Evolutionary conservation across 352 stramenopile genomes (phyloP).

Genomic region (Aphanomyces euteiches): DNA sequence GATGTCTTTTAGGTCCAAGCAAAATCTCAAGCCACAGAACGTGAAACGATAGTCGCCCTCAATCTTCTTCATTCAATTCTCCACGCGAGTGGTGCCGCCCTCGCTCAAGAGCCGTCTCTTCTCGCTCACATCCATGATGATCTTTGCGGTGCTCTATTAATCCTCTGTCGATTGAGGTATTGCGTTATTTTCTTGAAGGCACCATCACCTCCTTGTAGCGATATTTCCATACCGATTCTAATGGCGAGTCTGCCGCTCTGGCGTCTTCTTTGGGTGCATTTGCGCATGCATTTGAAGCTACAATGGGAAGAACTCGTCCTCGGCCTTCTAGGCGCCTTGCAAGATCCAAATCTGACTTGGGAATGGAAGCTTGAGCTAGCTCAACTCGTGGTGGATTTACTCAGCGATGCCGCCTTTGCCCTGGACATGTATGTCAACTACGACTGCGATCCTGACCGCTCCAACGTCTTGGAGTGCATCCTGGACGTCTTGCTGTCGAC

Average conservation of each 20-base stretch:
- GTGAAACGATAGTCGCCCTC: constrained; percentile 71
- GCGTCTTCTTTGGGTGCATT: constrained; percentile 69
- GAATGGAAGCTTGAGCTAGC: constrained; percentile 56
- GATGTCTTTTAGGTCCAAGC: constrained; percentile 12
- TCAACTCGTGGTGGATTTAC: constrained; percentile 95
- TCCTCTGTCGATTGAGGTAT: constrained; percentile 67
- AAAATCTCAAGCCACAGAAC: constrained; percentile 30
- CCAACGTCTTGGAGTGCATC: constrained; percentile 95
- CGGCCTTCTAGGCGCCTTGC: constrained; percentile 58
- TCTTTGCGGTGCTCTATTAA: constrained; percentile 65
- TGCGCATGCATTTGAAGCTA: constrained; percentile 70
- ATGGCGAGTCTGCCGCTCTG: constrained; percentile 41
- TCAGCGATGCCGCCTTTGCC: constrained; percentile 91
- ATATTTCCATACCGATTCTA: constrained; percentile 34
- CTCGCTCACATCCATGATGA: constrained; percentile 85
- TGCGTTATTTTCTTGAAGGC: background rate
- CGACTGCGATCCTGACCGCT: constrained; percentile 97
- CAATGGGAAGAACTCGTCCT: constrained; percentile 75
- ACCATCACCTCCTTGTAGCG: constrained; percentile 35
- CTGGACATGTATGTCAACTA: constrained; percentile 99
- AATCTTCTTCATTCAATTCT: constrained; percentile 56
- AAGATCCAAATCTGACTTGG: constrained; percentile 61
- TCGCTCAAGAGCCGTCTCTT: constrained; percentile 56
- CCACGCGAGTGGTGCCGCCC: constrained; percentile 48
- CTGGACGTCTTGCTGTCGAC: constrained; percentile 10